A percentile compares a stretch with the other conserved stretches of the same genome.
Conservation (phyloP, 768 basidiomycete genomes). For the Daedaleopsis sinensis region DNA sequence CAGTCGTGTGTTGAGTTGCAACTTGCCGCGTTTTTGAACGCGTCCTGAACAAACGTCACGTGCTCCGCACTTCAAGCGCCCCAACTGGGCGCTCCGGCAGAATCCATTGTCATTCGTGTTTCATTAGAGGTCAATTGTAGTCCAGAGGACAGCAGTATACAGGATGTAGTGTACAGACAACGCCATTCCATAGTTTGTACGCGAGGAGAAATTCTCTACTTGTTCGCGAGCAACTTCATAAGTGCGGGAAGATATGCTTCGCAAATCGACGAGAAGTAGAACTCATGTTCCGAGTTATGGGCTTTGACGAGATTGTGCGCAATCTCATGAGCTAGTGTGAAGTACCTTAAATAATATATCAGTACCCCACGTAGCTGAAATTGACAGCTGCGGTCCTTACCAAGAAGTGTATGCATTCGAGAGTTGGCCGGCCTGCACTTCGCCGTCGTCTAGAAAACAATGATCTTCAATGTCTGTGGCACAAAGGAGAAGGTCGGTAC, state of each 20-base stretch:
- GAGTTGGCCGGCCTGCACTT: constrained; percentile 56
- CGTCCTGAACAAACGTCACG: constrained; percentile 26
- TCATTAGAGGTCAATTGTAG: too few species aligned
- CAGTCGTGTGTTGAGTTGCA: constrained; percentile 22
- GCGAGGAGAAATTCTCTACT: background rate
- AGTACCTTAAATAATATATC: constrained; percentile 61
- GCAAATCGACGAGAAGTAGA: constrained; percentile 91
- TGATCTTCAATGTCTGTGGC: background rate
- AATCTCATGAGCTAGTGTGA: constrained; percentile 90
- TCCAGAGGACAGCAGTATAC: too few species aligned
- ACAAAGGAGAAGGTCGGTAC: constrained; percentile 24
- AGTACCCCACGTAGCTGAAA: background rate
- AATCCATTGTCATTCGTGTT: too few species aligned
- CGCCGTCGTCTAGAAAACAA: constrained; percentile 61
- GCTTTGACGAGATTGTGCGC: constrained; percentile 87
- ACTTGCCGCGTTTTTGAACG: constrained; percentile 25
- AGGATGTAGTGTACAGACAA: background rate
- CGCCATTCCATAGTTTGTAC: background rate
- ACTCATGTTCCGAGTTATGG: constrained; percentile 92
- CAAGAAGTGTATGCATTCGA: constrained; percentile 80
- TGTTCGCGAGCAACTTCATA: constrained; percentile 9
- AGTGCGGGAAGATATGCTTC: constrained; percentile 55
- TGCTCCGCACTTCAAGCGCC: constrained; percentile 5
- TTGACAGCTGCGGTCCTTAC: constrained; percentile 39
- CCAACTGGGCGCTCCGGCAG: background rate